Percentiles rank a stretch among this genome's conserved stretches.
phyloP scores from a whole-genome alignment of 306 rosid genomes.

The Fragaria vesca region DNA sequence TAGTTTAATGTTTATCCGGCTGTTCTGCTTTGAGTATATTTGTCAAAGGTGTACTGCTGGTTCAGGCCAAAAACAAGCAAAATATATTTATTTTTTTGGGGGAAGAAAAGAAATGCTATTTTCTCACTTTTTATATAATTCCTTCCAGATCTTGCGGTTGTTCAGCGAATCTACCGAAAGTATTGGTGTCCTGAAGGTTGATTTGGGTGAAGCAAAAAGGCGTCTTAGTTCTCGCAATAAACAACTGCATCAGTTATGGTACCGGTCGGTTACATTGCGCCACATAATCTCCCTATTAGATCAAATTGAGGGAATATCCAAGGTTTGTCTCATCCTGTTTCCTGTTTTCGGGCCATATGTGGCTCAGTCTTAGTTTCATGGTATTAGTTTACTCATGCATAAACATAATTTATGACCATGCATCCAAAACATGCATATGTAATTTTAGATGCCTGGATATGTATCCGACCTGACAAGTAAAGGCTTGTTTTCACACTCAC shows the following conservation, averaged over 20 bases:
- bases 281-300: slow-evolving; percentile 94
- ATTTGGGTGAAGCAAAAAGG: slow-evolving; percentile 86
- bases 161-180: slow-evolving; percentile 94
- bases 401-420: background rate
- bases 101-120: background rate
- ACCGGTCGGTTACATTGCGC: slow-evolving; percentile 94
- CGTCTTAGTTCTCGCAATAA: slow-evolving; percentile 89
- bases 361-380: slow-evolving; percentile 16
- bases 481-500: background rate
- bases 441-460: background rate
- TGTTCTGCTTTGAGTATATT: background rate
- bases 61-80: background rate
- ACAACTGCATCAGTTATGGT: slow-evolving; percentile 98
- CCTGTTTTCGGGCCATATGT: slow-evolving; percentile 21
- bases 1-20: background rate
- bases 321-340: slow-evolving; percentile 51
- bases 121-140: slow-evolving; percentile 22
- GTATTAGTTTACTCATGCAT: background rate
- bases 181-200: slow-evolving; percentile 70
- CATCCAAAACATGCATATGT: background rate
- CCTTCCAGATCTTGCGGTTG: slow-evolving; percentile 84
- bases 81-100: background rate
- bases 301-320: slow-evolving; percentile 97
- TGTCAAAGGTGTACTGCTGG: background rate
- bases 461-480: background rate